Evolutionary conservation across 2,329 filamentous ascomycete species (phyloP).

Genomic region (Hyphodiscus sp.): DNA sequence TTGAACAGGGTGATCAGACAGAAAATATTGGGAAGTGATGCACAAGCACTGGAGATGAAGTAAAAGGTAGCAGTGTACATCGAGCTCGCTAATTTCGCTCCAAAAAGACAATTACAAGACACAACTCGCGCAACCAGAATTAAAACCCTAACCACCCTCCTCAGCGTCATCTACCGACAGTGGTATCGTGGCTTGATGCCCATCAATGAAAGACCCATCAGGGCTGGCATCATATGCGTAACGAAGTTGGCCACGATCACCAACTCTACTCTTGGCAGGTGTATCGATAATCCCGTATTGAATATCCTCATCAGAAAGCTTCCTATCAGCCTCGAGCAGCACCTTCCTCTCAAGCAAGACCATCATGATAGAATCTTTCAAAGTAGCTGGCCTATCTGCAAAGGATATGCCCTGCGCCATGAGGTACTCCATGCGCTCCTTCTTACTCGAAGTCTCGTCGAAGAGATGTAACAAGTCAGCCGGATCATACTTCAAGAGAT

Average conservation of each 20-base stretch:
- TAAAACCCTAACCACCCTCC: not conserved
- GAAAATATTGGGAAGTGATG: no score
- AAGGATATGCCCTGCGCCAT: constrained; percentile 19
- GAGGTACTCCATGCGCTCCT: constrained; percentile 22
- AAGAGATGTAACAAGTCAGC: constrained; percentile 24
- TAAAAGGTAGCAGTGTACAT: no score
- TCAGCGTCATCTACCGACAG: not conserved
- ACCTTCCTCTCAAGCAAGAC: not conserved
- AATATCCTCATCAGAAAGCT: not conserved
- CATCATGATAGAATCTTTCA: constrained; percentile 5
- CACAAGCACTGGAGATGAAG: no score
- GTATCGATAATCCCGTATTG: not conserved
- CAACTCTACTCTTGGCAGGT: not conserved
- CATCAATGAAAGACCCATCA: not conserved
- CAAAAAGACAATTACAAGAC: no score
- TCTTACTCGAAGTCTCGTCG: constrained; percentile 25
- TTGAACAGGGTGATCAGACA: no score
- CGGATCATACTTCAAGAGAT: constrained; percentile 25
- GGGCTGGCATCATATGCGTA: not conserved
- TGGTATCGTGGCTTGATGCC: not conserved
- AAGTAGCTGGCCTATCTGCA: constrained; percentile 22
- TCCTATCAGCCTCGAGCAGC: not conserved
- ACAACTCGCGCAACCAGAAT: no score
- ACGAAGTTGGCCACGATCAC: not conserved
- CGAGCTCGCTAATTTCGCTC: no score